Conservation (phyloP, 495 filamentous ascomycete species). For the Daldinia bambusicola region DNA sequence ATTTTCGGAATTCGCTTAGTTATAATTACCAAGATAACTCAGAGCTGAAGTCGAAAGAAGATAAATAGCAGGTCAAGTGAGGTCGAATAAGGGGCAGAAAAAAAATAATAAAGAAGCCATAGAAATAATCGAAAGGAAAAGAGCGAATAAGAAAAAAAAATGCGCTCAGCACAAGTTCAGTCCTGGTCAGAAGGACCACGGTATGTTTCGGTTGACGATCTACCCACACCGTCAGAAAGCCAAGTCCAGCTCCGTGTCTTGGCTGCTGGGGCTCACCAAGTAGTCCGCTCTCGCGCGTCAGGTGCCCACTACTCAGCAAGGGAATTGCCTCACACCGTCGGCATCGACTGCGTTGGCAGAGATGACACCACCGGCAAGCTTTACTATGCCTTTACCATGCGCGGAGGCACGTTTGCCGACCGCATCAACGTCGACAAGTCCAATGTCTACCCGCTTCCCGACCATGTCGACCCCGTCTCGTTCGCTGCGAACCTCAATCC, state of each 20-base stretch:
- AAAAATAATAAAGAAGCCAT: background rate
- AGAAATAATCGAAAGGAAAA: background rate
- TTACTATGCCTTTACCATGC: constrained; percentile 55
- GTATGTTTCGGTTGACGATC: constrained; percentile 38
- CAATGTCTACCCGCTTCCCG: constrained; percentile 46
- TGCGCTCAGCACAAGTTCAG: constrained; percentile 42
- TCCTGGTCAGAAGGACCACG: constrained; percentile 42
- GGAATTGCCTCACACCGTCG: constrained; percentile 52
- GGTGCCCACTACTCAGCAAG: constrained; percentile 55
- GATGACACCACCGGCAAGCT: constrained; percentile 47
- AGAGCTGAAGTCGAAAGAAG: background rate
- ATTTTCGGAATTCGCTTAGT: constrained; percentile 6
- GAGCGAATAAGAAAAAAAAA: constrained; percentile 3
- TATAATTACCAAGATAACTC: too few species aligned
- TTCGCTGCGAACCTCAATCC: constrained; percentile 60
- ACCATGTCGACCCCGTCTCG: constrained; percentile 51
- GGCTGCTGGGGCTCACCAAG: constrained; percentile 55
- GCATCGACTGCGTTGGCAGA: constrained; percentile 53
- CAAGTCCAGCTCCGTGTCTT: constrained; percentile 49
- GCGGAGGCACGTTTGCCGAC: constrained; percentile 50
- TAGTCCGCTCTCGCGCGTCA: constrained; percentile 57
- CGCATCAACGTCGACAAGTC: constrained; percentile 51
- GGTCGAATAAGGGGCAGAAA: background rate
- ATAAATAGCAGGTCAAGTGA: background rate
- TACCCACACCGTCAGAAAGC: constrained; percentile 37